Conservation (phyloP, 768 basidiomycete species). For the Pisolithus orientalis region DNA sequence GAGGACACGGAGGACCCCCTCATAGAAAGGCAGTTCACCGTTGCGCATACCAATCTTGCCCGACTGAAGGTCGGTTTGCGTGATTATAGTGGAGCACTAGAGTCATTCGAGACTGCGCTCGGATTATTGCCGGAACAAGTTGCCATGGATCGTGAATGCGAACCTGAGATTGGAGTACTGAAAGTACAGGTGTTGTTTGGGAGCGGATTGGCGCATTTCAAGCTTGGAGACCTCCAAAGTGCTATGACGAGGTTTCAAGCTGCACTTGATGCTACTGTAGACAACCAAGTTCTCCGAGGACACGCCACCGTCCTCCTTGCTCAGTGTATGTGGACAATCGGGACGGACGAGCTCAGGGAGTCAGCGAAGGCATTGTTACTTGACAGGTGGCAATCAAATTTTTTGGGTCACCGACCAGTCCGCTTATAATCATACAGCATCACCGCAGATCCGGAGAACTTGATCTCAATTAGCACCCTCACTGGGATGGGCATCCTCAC, state of each 20-base stretch:
- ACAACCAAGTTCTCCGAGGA: constrained; percentile 45
- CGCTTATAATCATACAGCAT: constrained; percentile 46
- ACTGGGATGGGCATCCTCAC: constrained; percentile 88
- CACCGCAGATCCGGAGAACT: constrained; percentile 67
- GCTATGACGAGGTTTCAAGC: constrained; percentile 65
- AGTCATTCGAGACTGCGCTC: constrained; percentile 65
- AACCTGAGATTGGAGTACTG: constrained; percentile 33
- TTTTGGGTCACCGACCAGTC: constrained; percentile 2
- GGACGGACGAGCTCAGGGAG: constrained; percentile 69
- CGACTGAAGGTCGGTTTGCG: constrained; percentile 60
- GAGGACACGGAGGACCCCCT: constrained; percentile 78
- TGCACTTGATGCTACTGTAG: constrained; percentile 51
- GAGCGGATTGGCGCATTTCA: constrained; percentile 66
- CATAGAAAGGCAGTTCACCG: constrained; percentile 72
- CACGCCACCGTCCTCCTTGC: constrained; percentile 77
- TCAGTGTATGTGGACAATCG: constrained; percentile 79
- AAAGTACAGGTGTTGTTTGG: constrained; percentile 65
- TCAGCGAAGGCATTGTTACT: constrained; percentile 72
- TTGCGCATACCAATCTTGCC: constrained; percentile 79
- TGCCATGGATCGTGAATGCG: constrained; percentile 18
- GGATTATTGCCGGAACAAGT: constrained; percentile 52
- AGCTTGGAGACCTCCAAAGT: constrained; percentile 50
- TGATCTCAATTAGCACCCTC: constrained; percentile 75
- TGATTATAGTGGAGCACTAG: constrained; percentile 54
- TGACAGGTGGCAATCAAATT: constrained; percentile 52